Evolutionary conservation across 2,329 filamentous ascomycete species (phyloP).

Genomic region (Lasiodiplodia sp.): DNA sequence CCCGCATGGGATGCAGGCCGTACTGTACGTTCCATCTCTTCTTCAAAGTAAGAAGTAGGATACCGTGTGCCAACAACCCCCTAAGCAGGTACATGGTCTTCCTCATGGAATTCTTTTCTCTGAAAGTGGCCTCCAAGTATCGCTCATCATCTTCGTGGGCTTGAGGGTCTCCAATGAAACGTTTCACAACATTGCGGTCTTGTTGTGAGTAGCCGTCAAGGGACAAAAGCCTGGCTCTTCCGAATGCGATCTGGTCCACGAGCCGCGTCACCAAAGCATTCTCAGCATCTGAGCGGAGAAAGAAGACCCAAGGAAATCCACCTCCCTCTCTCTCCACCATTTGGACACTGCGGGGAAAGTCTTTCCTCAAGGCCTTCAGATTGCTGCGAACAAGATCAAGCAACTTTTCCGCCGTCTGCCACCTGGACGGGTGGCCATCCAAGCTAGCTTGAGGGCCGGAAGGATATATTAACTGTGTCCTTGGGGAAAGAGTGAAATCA

Average conservation of each 20-base stretch:
- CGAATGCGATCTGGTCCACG: slow-evolving; percentile 44
- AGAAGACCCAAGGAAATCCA: slow-evolving; percentile 64
- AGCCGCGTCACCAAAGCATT: slow-evolving; percentile 40
- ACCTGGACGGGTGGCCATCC: slow-evolving; percentile 51
- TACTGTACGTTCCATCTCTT: slow-evolving; percentile 74
- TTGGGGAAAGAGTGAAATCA: slow-evolving; percentile 51
- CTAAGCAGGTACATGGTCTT: slow-evolving; percentile 63
- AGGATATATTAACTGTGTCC: slow-evolving; percentile 55
- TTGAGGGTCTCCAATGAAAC: slow-evolving; percentile 44
- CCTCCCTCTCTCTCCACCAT: slow-evolving; percentile 49
- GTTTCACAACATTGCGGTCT: slow-evolving; percentile 39
- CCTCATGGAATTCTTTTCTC: slow-evolving; percentile 52
- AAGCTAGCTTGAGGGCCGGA: slow-evolving; percentile 50
- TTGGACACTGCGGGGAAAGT: slow-evolving; percentile 59
- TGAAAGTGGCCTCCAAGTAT: slow-evolving; percentile 41
- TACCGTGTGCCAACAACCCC: slow-evolving; percentile 66
- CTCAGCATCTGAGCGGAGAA: slow-evolving; percentile 56
- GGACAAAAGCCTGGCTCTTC: slow-evolving; percentile 37
- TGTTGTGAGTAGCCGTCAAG: slow-evolving; percentile 38
- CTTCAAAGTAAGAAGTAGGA: slow-evolving; percentile 66
- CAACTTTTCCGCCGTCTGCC: slow-evolving; percentile 47
- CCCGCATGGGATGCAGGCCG: slow-evolving; percentile 54
- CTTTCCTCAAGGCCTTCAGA: slow-evolving; percentile 44
- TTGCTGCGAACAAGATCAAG: slow-evolving; percentile 41
- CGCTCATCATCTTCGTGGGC: slow-evolving; percentile 34